These are phyloP conservation scores for Cryptosporidium xiaoi DNA, from an alignment of 169 alveolate genomes.

Conservation along the genomic window DNA sequence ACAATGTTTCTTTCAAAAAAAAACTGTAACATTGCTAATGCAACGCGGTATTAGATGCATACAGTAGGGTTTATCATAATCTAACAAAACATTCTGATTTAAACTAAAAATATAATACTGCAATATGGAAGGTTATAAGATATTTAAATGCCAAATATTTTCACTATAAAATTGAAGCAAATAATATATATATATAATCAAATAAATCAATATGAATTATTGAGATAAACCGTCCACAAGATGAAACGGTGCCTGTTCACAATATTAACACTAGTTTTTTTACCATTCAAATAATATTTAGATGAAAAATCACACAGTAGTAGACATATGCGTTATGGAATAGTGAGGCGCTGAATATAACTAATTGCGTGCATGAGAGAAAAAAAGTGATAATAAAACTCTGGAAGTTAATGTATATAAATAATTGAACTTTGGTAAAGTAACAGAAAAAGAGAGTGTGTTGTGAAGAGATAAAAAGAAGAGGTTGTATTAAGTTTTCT, in stretches of 20 bases:
- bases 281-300: not conserved
- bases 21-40: too few relatives aligned
- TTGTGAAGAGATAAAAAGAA: not conserved
- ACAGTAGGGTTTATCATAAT: too few relatives aligned
- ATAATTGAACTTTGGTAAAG: not conserved
- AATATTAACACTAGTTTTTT: not conserved
- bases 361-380: constrained; percentile 73
- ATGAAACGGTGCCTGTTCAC: not conserved
- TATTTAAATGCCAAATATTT: too few relatives aligned
- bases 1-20: too few relatives aligned
- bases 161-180: not conserved
- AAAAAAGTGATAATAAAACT: not conserved
- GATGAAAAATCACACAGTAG: constrained; percentile 28
- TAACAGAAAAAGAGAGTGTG: not conserved
- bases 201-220: too few relatives aligned
- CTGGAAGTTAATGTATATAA: not conserved
- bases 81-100: too few relatives aligned
- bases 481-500: not conserved
- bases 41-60: too few relatives aligned
- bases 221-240: not conserved
- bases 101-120: too few relatives aligned
- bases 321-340: constrained; percentile 71
- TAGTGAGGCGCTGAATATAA: constrained; percentile 6
- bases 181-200: too few relatives aligned
- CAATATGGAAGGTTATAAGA: too few relatives aligned